phyloP scores from a whole-genome alignment of 169 alveolate genomes.

The Plasmodium adleri region DNA sequence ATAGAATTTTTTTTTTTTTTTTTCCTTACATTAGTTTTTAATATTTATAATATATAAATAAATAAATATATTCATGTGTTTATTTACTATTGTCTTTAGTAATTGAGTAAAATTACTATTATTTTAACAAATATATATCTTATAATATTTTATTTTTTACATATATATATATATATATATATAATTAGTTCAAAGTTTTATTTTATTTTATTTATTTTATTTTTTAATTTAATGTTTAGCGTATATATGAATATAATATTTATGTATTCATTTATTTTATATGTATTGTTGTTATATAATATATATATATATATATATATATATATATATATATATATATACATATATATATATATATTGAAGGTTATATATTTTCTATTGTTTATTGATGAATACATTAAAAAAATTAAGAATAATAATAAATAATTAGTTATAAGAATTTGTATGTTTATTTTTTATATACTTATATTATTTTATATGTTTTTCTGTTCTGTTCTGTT shows the following conservation, averaged over 20 bases:
- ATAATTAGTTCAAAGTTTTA: neutral
- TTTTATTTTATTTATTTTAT: conserved; percentile 9
- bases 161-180: neutral
- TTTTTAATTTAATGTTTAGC: conserved; percentile 14
- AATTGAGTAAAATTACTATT: neutral
- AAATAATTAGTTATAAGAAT: too few species aligned
- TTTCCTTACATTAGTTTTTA: neutral
- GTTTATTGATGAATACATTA: too few species aligned
- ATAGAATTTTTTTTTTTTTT: neutral
- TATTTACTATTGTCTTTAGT: neutral
- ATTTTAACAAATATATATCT: neutral
- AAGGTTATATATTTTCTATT: too few species aligned
- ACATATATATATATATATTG: too few species aligned
- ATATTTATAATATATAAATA: neutral
- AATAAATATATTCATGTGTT: neutral
- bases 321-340: too few species aligned
- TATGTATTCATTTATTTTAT: neutral
- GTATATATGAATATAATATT: conserved; percentile 8
- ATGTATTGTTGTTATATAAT: neutral
- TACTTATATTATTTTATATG: too few species aligned
- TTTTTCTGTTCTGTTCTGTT: too few species aligned
- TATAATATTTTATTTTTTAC: neutral
- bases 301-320: neutral
- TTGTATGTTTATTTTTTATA: too few species aligned
- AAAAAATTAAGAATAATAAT: too few species aligned